Evolutionary conservation across 2,329 filamentous ascomycete species (phyloP).

Genomic region (Sporothrix humicola): DNA sequence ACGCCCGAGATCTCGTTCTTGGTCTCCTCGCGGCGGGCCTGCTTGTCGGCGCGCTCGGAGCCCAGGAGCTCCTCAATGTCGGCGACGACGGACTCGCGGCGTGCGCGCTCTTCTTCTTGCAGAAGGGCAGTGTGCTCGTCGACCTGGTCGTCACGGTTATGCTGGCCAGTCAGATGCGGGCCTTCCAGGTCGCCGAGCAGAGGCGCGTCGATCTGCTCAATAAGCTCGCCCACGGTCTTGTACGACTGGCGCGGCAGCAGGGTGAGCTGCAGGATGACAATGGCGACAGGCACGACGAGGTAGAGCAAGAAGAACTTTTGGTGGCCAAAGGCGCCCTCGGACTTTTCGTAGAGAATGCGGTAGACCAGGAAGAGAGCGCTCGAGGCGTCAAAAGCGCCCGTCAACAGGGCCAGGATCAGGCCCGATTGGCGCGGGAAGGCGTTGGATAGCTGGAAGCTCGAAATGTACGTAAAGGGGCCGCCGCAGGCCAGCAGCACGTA

Average conservation of each 20-base stretch:
- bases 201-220: constrained; percentile 69
- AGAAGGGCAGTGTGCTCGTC: constrained; percentile 63
- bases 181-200: constrained; percentile 16
- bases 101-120: constrained; percentile 62
- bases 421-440: constrained; percentile 79
- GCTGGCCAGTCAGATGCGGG: background rate
- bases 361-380: constrained; percentile 79
- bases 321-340: constrained; percentile 60
- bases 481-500: constrained; percentile 79
- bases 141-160: constrained; percentile 55
- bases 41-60: constrained; percentile 63
- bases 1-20: constrained; percentile 76
- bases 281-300: constrained; percentile 70
- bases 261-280: constrained; percentile 69
- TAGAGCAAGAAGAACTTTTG: constrained; percentile 75
- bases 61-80: constrained; percentile 78
- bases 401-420: constrained; percentile 78
- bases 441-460: constrained; percentile 83
- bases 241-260: constrained; percentile 78
- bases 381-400: constrained; percentile 82
- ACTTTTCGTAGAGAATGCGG: constrained; percentile 68
- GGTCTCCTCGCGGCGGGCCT: constrained; percentile 69
- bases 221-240: constrained; percentile 83
- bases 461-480: constrained; percentile 81
- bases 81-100: constrained; percentile 66